phyloP scores from a whole-genome alignment of 495 filamentous ascomycete genomes.

The Evansstolkia leycettana region DNA sequence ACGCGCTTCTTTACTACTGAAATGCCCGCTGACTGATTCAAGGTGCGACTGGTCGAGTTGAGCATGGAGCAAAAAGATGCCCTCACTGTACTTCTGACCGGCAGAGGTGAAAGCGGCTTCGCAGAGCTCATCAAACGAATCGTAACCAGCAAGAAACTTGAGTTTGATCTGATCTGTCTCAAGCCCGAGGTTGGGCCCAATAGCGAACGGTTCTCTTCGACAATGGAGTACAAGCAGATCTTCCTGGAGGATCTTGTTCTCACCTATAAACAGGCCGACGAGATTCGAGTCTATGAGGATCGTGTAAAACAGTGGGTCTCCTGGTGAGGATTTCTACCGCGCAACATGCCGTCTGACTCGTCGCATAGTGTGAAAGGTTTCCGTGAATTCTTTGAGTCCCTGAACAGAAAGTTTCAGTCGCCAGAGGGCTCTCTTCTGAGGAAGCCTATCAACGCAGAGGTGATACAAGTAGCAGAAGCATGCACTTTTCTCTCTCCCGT shows the following conservation, averaged over 20 bases:
- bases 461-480: constrained; percentile 76
- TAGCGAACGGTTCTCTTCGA: constrained; percentile 60
- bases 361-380: constrained; percentile 55
- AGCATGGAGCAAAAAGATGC: constrained; percentile 82
- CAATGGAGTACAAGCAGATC: constrained; percentile 78
- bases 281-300: constrained; percentile 65
- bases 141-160: constrained; percentile 58
- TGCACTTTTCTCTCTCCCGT: constrained; percentile 69
- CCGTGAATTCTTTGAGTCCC: constrained; percentile 61
- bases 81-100: constrained; percentile 78
- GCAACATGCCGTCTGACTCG: background rate
- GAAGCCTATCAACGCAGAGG: constrained; percentile 59
- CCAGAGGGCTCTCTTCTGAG: constrained; percentile 24
- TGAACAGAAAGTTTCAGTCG: constrained; percentile 46
- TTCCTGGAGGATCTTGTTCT: constrained; percentile 69
- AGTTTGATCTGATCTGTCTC: constrained; percentile 81
- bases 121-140: constrained; percentile 74
- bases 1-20: background rate
- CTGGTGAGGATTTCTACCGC: background rate
- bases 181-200: constrained; percentile 77
- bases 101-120: constrained; percentile 69
- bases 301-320: constrained; percentile 46
- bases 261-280: constrained; percentile 72
- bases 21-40: constrained; percentile 16
- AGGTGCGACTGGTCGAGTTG: constrained; percentile 66